These are phyloP conservation scores for Calocybe indica DNA, from an alignment of 768 basidiomycete genomes.

Conservation along the genomic window DNA sequence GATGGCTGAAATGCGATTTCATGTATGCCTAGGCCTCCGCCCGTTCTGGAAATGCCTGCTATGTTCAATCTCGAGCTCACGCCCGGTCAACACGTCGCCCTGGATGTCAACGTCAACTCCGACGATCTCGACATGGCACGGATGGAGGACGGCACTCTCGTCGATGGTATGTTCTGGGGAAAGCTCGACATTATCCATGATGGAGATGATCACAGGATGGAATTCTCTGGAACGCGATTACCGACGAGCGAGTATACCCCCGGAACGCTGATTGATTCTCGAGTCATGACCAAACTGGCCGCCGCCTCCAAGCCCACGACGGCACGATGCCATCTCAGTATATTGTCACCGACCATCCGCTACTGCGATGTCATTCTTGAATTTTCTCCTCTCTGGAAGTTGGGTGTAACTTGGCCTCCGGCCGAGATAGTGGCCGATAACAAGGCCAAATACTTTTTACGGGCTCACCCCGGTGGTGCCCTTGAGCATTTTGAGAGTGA, in stretches of 20 bases:
- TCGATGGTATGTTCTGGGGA: conserved; percentile 85
- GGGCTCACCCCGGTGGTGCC: conserved; percentile 81
- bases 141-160: conserved; percentile 84
- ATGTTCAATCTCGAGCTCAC: conserved; percentile 77
- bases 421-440: conserved; percentile 61
- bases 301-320: conserved; percentile 67
- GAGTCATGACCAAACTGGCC: conserved; percentile 72
- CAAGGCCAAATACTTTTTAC: conserved; percentile 78
- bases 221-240: conserved; percentile 77
- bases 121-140: conserved; percentile 88
- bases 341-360: conserved; percentile 66
- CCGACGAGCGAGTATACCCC: conserved; percentile 55
- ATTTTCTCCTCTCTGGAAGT: conserved; percentile 69
- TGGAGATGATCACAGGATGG: conserved; percentile 73
- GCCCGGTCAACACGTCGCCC: conserved; percentile 73
- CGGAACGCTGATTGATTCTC: conserved; percentile 70
- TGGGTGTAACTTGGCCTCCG: conserved; percentile 74
- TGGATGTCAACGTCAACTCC: conserved; percentile 75
- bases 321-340: conserved; percentile 71
- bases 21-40: conserved; percentile 40
- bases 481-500: conserved; percentile 83
- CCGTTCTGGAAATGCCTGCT: conserved; percentile 82
- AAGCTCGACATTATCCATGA: conserved; percentile 79
- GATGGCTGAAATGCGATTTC: background rate
- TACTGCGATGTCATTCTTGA: conserved; percentile 77